Percentiles rank a stretch among this genome's conserved stretches.
These are phyloP conservation scores for Pestalotiopsis fici DNA, from an alignment of 2,329 filamentous ascomycete species.

Conservation along the genomic window DNA sequence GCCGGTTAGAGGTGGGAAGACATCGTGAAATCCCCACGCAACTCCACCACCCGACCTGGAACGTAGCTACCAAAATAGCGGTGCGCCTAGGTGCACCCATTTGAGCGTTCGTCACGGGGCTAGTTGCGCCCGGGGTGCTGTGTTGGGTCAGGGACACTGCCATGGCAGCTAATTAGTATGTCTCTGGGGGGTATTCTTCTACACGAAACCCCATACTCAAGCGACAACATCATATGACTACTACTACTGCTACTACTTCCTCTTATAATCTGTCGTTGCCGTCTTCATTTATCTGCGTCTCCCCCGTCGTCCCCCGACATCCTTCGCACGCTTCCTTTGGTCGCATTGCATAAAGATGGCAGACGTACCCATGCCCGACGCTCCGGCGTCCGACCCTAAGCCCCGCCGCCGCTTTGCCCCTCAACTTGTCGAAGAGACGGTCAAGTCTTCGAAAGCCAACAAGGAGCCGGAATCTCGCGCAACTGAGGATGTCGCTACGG, in stretches of 20 bases:
- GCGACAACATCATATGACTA: not conserved
- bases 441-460: constrained; percentile 22
- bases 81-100: constrained; percentile 11
- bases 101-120: constrained; percentile 11
- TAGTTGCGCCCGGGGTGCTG: constrained; percentile 8
- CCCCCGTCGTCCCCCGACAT: not conserved
- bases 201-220: not conserved
- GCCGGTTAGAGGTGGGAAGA: not conserved
- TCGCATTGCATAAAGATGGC: constrained; percentile 19
- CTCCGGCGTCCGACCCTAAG: constrained; percentile 10
- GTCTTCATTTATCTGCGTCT: not conserved
- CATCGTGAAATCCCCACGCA: constrained; percentile 12
- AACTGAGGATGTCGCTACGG: not conserved
- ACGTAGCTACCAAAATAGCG: constrained; percentile 16
- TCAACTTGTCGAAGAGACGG: constrained; percentile 32
- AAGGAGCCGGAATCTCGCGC: not conserved
- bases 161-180: constrained; percentile 5
- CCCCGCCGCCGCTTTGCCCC: constrained; percentile 27
- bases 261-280: not conserved
- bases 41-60: constrained; percentile 14
- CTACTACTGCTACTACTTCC: not conserved
- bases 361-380: constrained; percentile 26
- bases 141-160: not conserved
- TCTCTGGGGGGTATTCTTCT: not conserved
- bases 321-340: not conserved